A percentile compares a stretch with the other conserved stretches of the same genome.
These are phyloP conservation scores for Micractinium conductrix DNA, from an alignment of 139 green algal species.

Conservation along the genomic window DNA sequence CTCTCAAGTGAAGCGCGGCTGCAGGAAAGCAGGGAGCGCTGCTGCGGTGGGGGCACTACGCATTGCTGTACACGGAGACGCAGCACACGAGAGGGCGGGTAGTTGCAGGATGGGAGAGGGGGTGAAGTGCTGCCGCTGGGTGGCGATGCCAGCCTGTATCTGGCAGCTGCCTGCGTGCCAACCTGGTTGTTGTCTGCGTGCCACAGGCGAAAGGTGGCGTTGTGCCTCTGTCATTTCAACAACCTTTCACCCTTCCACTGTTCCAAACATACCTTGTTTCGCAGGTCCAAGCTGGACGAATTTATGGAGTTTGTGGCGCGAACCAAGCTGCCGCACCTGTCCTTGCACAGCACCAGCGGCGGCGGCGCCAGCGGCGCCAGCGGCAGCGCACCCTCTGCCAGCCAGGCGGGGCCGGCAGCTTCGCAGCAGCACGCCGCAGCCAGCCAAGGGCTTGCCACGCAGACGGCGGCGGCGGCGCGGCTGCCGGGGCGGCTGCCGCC, in stretches of 20 bases:
- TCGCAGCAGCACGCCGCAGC: background rate
- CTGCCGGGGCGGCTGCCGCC: slow-evolving; percentile 3
- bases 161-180: background rate
- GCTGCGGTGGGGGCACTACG: background rate
- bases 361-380: background rate
- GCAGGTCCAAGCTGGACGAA: slow-evolving; percentile 78
- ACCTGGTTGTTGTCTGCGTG: background rate
- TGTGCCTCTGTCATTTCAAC: background rate
- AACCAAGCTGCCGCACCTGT: slow-evolving; percentile 70
- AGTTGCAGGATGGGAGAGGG: too few relatives aligned
- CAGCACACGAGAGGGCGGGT: too few relatives aligned
- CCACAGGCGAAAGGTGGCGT: background rate
- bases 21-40: background rate
- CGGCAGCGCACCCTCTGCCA: slow-evolving; percentile 42
- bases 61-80: too few relatives aligned
- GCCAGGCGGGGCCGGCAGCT: background rate
- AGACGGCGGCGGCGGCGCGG: background rate
- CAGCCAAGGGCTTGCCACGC: background rate
- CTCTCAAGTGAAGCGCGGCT: too few relatives aligned
- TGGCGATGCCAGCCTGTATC: too few relatives aligned
- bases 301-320: slow-evolving; percentile 77
- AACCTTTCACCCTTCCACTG: slow-evolving; percentile 15
- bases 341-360: slow-evolving; percentile 1
- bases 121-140: too few relatives aligned
- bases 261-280: slow-evolving; percentile 24